Evolutionary conservation across 139 green algal genomes (phyloP).

Genomic region (Chlamydomonas schloesseri): DNA sequence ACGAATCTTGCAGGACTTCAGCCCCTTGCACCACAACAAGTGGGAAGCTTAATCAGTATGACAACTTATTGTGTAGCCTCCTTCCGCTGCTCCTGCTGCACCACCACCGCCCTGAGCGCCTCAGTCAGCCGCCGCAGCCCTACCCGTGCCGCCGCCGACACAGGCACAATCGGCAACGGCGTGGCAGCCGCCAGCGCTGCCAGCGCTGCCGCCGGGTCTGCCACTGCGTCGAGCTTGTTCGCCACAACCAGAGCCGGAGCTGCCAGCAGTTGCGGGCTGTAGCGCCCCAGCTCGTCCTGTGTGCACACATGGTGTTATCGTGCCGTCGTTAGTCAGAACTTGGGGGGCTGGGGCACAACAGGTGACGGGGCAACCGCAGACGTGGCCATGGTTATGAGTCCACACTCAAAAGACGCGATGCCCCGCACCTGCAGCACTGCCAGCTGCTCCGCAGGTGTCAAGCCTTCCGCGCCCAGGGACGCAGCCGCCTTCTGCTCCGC

Average conservation of each 20-base stretch:
- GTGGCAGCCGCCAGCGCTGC: slow-evolving; percentile 38
- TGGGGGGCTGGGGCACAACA: too few relatives aligned
- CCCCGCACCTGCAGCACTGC: slow-evolving; percentile 53
- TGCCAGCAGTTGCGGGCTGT: slow-evolving; percentile 47
- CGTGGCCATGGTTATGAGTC: background rate
- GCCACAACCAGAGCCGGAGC: slow-evolving; percentile 70
- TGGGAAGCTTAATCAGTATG: too few relatives aligned
- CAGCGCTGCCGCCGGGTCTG: slow-evolving; percentile 39
- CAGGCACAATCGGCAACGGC: slow-evolving; percentile 51
- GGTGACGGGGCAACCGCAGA: background rate
- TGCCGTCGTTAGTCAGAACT: too few relatives aligned
- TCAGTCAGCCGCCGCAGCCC: slow-evolving; percentile 44
- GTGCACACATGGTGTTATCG: background rate
- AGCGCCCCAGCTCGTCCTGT: slow-evolving; percentile 70
- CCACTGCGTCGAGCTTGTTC: slow-evolving; percentile 75
- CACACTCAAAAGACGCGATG: background rate
- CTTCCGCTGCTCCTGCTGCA: too few relatives aligned
- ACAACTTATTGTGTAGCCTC: too few relatives aligned
- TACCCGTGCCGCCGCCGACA: slow-evolving; percentile 39
- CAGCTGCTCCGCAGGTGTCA: slow-evolving; percentile 67
- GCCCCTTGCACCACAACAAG: too few relatives aligned
- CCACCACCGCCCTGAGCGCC: slow-evolving; percentile 17
- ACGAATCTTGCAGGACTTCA: too few relatives aligned
- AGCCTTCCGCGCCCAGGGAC: background rate
- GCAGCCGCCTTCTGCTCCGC: background rate